Evolutionary conservation across 306 rosid species (phyloP).

Genomic region (Medicago truncatula): DNA sequence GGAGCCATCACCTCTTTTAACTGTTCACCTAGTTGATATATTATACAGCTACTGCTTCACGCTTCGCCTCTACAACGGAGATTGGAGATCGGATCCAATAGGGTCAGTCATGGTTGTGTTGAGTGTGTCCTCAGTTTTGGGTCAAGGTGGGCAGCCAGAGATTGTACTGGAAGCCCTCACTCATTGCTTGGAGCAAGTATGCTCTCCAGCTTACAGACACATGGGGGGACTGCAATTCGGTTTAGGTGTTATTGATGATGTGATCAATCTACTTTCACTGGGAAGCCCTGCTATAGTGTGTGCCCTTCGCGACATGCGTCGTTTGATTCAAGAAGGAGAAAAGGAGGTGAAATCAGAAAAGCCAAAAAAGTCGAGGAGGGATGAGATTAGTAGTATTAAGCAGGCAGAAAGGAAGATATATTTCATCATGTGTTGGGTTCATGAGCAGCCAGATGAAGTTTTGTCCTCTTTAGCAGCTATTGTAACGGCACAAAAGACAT

Average conservation of each 20-base stretch:
- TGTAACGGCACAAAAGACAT: constrained; percentile 63
- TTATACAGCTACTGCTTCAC: constrained; percentile 80
- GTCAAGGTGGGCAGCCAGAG: constrained; percentile 71
- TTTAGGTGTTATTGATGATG: constrained; percentile 66
- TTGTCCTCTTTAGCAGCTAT: constrained; percentile 78
- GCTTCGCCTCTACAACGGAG: constrained; percentile 87
- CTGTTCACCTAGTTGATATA: constrained; percentile 80
- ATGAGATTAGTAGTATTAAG: constrained; percentile 65
- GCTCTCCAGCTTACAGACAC: constrained; percentile 74
- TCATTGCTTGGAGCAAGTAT: constrained; percentile 76
- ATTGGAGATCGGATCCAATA: constrained; percentile 74
- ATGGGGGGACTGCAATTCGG: constrained; percentile 79
- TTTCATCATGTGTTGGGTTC: constrained; percentile 91
- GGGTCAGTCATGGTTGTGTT: constrained; percentile 72
- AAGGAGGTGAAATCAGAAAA: constrained; percentile 65
- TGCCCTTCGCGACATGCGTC: constrained; percentile 63
- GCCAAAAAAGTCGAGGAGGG: constrained; percentile 48
- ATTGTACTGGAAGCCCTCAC: constrained; percentile 73
- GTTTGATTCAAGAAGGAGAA: constrained; percentile 72
- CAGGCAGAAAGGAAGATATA: constrained; percentile 71
- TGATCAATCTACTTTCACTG: constrained; percentile 54
- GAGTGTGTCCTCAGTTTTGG: constrained; percentile 77
- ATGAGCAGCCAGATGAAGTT: constrained; percentile 77
- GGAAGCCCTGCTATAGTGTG: constrained; percentile 70
- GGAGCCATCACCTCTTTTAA: constrained; percentile 77